phyloP scores from a whole-genome alignment of 2,329 filamentous ascomycete genomes.

The Helminthosporium solani region DNA sequence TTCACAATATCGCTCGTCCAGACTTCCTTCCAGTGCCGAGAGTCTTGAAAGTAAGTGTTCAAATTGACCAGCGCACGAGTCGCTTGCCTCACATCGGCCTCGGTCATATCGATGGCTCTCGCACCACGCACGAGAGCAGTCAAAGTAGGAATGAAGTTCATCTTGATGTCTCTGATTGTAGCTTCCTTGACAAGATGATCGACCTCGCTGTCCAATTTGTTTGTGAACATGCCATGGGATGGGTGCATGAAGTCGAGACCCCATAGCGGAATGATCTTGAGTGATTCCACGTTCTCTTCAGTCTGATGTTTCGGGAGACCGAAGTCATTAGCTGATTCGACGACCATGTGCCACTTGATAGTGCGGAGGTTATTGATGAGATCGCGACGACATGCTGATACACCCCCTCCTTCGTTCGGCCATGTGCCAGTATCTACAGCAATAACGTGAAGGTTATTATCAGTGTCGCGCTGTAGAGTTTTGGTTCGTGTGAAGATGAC shows the following conservation, averaged over 20 bases:
- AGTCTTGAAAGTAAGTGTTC: conserved; percentile 49
- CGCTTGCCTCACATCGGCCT: conserved; percentile 44
- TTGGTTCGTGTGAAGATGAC: conserved; percentile 53
- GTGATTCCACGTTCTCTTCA: conserved; percentile 46
- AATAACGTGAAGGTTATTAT: conserved; percentile 42
- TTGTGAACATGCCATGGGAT: conserved; percentile 45
- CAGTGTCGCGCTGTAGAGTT: conserved; percentile 48
- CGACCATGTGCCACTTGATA: conserved; percentile 47
- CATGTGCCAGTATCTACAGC: conserved; percentile 47
- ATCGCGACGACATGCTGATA: conserved; percentile 46
- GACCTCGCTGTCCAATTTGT: conserved; percentile 45
- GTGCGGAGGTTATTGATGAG: conserved; percentile 46
- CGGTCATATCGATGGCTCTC: conserved; percentile 40
- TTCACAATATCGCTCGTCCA: conserved; percentile 52
- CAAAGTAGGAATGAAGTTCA: conserved; percentile 45
- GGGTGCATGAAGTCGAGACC: conserved; percentile 46
- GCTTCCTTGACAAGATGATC: conserved; percentile 38
- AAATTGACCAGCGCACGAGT: conserved; percentile 45
- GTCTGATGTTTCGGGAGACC: conserved; percentile 47
- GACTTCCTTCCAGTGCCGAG: conserved; percentile 49
- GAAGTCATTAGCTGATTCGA: conserved; percentile 47
- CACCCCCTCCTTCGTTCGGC: conserved; percentile 47
- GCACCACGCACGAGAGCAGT: conserved; percentile 45
- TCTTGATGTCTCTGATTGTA: conserved; percentile 40
- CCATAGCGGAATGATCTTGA: conserved; percentile 47